Evolutionary conservation across 305 asterid species (phyloP).

Genomic region (Solanum hybrid): DNA sequence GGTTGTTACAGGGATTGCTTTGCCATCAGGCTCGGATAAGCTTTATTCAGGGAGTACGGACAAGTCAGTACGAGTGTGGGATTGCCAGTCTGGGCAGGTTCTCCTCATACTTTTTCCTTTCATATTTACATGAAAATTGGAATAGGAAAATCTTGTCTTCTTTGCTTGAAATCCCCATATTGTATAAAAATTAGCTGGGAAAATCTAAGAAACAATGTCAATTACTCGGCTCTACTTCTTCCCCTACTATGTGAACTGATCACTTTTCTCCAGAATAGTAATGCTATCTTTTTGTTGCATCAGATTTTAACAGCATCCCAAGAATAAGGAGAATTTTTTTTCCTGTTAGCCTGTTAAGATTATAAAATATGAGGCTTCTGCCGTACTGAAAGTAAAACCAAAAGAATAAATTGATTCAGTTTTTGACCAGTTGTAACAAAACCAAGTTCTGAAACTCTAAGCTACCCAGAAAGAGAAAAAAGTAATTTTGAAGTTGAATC

Average conservation of each 20-base stretch:
- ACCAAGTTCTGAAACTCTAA: background rate
- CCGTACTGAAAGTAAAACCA: background rate
- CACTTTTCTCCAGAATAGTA: background rate
- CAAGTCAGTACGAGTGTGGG: constrained; percentile 87
- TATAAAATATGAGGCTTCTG: background rate
- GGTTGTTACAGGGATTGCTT: constrained; percentile 84
- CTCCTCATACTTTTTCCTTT: background rate
- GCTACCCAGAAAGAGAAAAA: background rate
- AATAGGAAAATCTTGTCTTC: background rate
- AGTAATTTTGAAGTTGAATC: background rate
- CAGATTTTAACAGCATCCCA: background rate
- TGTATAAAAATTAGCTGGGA: background rate
- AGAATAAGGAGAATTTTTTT: background rate
- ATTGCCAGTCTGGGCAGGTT: constrained; percentile 98
- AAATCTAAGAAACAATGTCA: background rate
- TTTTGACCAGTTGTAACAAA: background rate
- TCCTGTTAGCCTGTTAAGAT: background rate
- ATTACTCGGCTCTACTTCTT: background rate
- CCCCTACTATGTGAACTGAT: background rate
- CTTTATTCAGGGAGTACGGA: constrained; percentile 89
- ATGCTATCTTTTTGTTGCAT: background rate
- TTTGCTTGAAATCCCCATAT: background rate
- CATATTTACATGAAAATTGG: background rate
- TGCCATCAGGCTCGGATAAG: constrained; percentile 84
- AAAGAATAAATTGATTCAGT: background rate